These are phyloP conservation scores for Apiospora hydei DNA, from an alignment of 2,329 filamentous ascomycete species.

Conservation along the genomic window DNA sequence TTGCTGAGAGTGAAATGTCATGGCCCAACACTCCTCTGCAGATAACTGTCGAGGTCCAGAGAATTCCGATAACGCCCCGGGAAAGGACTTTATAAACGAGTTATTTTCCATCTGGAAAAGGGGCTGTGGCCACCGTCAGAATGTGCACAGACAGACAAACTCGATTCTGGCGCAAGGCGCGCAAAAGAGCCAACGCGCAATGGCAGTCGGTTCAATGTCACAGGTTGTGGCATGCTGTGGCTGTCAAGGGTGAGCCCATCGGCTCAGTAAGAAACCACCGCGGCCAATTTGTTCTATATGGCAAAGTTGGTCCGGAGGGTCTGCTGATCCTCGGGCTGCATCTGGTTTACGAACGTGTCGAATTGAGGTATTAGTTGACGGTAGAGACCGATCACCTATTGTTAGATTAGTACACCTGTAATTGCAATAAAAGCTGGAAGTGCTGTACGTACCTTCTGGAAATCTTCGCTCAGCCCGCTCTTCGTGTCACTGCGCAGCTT, in stretches of 20 bases:
- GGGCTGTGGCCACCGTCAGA: neutral
- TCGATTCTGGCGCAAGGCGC: neutral
- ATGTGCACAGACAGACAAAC: neutral
- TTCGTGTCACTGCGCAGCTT: conserved; percentile 66
- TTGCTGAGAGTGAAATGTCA: neutral
- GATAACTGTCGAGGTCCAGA: neutral
- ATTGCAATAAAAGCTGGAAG: conserved; percentile 24
- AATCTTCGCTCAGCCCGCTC: conserved; percentile 72
- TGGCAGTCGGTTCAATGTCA: neutral
- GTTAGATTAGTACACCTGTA: neutral
- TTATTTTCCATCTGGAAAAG: neutral
- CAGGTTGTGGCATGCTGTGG: neutral
- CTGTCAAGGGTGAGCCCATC: neutral
- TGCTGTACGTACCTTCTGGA: conserved; percentile 71
- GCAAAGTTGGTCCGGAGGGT: conserved; percentile 56
- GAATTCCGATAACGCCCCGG: conserved; percentile 10
- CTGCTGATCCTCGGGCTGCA: conserved; percentile 58
- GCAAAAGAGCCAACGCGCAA: conserved; percentile 1
- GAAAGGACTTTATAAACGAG: neutral
- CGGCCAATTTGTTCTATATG: neutral
- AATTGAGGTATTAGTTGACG: conserved; percentile 68
- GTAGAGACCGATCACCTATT: conserved; percentile 61
- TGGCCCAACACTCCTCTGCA: neutral
- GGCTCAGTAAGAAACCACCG: neutral
- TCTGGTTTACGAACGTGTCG: conserved; percentile 58